Conservation (phyloP, 768 basidiomycete genomes). For the Russula earlei region DNA sequence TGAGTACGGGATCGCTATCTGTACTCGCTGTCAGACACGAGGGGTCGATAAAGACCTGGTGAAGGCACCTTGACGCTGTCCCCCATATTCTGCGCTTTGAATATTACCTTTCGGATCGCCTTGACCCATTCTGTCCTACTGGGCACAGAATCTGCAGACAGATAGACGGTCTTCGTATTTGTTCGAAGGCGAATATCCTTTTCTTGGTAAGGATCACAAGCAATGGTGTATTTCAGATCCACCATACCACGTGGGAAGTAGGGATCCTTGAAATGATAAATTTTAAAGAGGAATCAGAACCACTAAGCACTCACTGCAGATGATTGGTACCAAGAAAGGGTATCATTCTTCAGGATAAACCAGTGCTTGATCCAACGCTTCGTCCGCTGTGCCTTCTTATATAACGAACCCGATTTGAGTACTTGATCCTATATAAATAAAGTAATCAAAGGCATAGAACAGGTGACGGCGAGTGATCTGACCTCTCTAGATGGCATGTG, state of each 20-base stretch:
- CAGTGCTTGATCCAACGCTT: slow-evolving; percentile 93
- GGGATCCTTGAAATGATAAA: slow-evolving; percentile 60
- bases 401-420: slow-evolving; percentile 83
- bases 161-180: slow-evolving; percentile 61
- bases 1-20: slow-evolving; percentile 93
- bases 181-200: slow-evolving; percentile 78
- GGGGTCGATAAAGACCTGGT: background rate
- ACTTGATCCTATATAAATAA: slow-evolving; percentile 63
- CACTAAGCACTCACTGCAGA: slow-evolving; percentile 53
- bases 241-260: slow-evolving; percentile 96
- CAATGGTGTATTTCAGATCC: slow-evolving; percentile 88
- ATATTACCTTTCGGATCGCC: slow-evolving; percentile 85
- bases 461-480: slow-evolving; percentile 12
- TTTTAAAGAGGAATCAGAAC: slow-evolving; percentile 2
- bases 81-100: slow-evolving; percentile 93
- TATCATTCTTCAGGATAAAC: slow-evolving; percentile 94
- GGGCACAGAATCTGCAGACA: slow-evolving; percentile 72
- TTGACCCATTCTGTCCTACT: slow-evolving; percentile 95
- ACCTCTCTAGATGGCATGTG: slow-evolving; percentile 90
- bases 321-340: slow-evolving; percentile 93
- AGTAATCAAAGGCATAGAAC: slow-evolving; percentile 4
- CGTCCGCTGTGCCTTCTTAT: slow-evolving; percentile 80
- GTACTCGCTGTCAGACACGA: background rate
- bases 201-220: slow-evolving; percentile 73
- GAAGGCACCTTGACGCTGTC: slow-evolving; percentile 79